Evolutionary conservation across 371 early-diverging fungal genomes (phyloP).

Genomic region (Rhizopus microsporus): DNA sequence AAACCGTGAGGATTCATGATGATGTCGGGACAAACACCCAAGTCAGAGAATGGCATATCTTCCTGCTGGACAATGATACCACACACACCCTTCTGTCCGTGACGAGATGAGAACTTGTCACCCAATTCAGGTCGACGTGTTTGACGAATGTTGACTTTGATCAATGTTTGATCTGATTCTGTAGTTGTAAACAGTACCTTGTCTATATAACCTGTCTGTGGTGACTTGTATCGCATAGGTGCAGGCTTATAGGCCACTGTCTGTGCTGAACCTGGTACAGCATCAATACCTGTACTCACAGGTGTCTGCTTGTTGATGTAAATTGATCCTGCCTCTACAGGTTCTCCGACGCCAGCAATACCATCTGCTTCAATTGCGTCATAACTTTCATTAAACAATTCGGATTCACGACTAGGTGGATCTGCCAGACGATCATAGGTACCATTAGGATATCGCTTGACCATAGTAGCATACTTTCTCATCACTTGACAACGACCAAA

Average conservation of each 20-base stretch:
- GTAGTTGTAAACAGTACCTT: slow-evolving; percentile 93
- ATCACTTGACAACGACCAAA: slow-evolving; percentile 97
- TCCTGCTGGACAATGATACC: slow-evolving; percentile 97
- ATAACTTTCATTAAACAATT: slow-evolving; percentile 53
- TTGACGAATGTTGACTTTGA: slow-evolving; percentile 96
- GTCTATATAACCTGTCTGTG: slow-evolving; percentile 82
- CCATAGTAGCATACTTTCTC: slow-evolving; percentile 83
- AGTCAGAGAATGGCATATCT: slow-evolving; percentile 99
- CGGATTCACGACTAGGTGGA: slow-evolving; percentile 60
- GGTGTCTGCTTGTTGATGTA: slow-evolving; percentile 92
- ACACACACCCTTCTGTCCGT: slow-evolving; percentile 99
- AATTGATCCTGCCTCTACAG: slow-evolving; percentile 71
- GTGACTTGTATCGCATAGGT: slow-evolving; percentile 87
- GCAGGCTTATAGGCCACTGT: slow-evolving; percentile 71
- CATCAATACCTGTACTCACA: slow-evolving; percentile 62
- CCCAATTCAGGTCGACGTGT: slow-evolving; percentile 98
- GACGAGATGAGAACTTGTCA: slow-evolving; percentile 99
- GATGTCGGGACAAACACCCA: slow-evolving; percentile 96
- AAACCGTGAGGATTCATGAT: slow-evolving; percentile 99
- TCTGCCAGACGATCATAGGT: slow-evolving; percentile 88
- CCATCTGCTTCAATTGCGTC: slow-evolving; percentile 85
- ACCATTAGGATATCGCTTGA: slow-evolving; percentile 87
- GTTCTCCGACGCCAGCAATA: slow-evolving; percentile 88
- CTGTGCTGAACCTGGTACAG: slow-evolving; percentile 53
- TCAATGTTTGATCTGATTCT: slow-evolving; percentile 89